Percentiles rank a stretch among this genome's conserved stretches.
Evolutionary conservation across 352 stramenopile genomes (phyloP).

Genomic region (Pythium insidiosum): DNA sequence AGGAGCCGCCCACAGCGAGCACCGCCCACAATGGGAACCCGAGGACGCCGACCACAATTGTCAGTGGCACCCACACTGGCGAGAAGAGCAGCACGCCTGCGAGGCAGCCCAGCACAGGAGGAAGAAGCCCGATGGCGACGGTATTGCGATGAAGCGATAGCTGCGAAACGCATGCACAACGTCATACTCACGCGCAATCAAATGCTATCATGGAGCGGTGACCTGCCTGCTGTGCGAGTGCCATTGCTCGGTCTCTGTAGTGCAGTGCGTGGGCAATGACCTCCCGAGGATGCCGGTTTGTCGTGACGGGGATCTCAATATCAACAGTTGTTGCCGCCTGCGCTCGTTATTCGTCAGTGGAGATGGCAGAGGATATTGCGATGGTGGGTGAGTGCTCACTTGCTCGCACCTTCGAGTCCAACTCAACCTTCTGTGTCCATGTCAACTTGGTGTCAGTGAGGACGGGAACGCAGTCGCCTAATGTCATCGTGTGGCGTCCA

Average conservation of each 20-base stretch:
- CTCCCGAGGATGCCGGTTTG: slow-evolving; percentile 32
- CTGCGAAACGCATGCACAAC: too few relatives aligned
- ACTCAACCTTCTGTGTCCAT: slow-evolving; percentile 20
- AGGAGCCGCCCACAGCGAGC: slow-evolving; percentile 24
- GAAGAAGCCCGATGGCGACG: slow-evolving; percentile 35
- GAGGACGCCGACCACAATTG: slow-evolving; percentile 40
- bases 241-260: slow-evolving; percentile 26
- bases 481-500: slow-evolving; percentile 20
- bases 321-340: slow-evolving; percentile 24
- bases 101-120: slow-evolving; percentile 32
- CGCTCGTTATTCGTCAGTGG: background rate
- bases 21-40: slow-evolving; percentile 60
- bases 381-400: too few relatives aligned
- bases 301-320: slow-evolving; percentile 28
- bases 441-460: slow-evolving; percentile 28
- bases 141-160: slow-evolving; percentile 56
- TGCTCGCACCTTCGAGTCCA: too few relatives aligned
- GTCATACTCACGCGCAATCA: too few relatives aligned
- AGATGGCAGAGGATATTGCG: too few relatives aligned
- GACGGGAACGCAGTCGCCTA: slow-evolving; percentile 44
- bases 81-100: slow-evolving; percentile 33
- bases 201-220: too few relatives aligned
- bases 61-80: slow-evolving; percentile 51
- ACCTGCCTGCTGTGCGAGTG: slow-evolving; percentile 32
- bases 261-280: slow-evolving; percentile 27